Evolutionary conservation across 371 early-diverging fungal genomes (phyloP).

Genomic region (Globomyces sp.): DNA sequence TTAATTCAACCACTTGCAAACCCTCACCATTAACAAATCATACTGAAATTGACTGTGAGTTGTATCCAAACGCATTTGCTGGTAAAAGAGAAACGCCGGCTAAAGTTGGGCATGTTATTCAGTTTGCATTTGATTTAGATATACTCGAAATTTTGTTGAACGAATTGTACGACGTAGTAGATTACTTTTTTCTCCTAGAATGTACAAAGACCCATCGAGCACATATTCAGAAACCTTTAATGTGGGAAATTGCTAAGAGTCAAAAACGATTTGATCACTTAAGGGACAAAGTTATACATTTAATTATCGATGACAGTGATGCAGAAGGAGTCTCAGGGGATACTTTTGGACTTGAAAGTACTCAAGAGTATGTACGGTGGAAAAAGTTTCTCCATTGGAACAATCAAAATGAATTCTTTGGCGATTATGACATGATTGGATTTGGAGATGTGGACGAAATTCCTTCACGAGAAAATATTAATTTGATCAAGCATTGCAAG

Average conservation of each 20-base stretch:
- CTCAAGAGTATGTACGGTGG: conserved; percentile 21
- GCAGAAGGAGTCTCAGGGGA: not conserved
- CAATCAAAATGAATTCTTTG: conserved; percentile 7
- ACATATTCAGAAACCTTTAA: conserved; percentile 16
- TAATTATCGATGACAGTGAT: conserved; percentile 17
- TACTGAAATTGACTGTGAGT: not conserved
- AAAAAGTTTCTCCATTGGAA: conserved; percentile 23
- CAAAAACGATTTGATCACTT: conserved; percentile 15
- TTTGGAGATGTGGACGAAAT: conserved; percentile 21
- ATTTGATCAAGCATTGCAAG: conserved; percentile 18
- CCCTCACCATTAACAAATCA: not conserved
- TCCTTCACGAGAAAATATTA: conserved; percentile 7
- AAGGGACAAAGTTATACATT: conserved; percentile 23
- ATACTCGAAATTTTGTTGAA: conserved; percentile 15
- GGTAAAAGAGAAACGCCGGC: conserved; percentile 13
- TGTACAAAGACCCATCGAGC: conserved; percentile 16
- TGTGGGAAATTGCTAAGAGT: conserved; percentile 20
- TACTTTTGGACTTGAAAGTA: conserved; percentile 17
- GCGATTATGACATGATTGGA: conserved; percentile 20
- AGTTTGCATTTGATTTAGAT: conserved; percentile 27
- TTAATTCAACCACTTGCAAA: no score
- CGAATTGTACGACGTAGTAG: conserved; percentile 24
- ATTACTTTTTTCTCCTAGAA: conserved; percentile 20
- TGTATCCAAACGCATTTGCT: conserved; percentile 9
- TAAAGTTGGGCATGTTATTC: conserved; percentile 21